phyloP scores from a whole-genome alignment of 805 yeast genomes.

The Wickerhamiella cacticola region DNA sequence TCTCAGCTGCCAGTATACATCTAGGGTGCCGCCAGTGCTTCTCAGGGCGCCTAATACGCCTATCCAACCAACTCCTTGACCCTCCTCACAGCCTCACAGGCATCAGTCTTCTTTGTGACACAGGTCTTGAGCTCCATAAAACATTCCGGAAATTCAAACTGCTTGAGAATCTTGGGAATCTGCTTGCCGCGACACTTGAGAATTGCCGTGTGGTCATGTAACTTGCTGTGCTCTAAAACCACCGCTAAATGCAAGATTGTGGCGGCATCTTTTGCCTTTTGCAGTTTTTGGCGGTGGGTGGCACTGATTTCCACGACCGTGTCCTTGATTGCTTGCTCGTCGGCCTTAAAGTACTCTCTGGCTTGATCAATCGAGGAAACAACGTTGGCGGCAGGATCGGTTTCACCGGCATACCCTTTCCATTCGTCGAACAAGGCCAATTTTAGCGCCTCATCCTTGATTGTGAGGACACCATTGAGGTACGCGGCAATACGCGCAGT shows the following conservation, averaged over 20 bases:
- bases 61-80: not conserved
- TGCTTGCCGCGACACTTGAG: slow-evolving; percentile 24
- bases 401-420: slow-evolving; percentile 20
- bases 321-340: not conserved
- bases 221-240: slow-evolving; percentile 18
- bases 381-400: slow-evolving; percentile 4
- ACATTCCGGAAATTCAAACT: slow-evolving; percentile 18
- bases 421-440: slow-evolving; percentile 19
- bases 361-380: slow-evolving; percentile 7
- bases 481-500: slow-evolving; percentile 20
- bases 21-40: too few species aligned
- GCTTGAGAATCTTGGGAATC: slow-evolving; percentile 25
- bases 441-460: slow-evolving; percentile 8
- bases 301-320: slow-evolving; percentile 14
- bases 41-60: too few species aligned
- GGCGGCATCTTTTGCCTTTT: slow-evolving; percentile 21
- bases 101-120: slow-evolving; percentile 4
- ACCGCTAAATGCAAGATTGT: slow-evolving; percentile 24
- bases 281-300: slow-evolving; percentile 14
- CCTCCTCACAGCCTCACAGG: not conserved
- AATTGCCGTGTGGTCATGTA: slow-evolving; percentile 16
- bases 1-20: too few species aligned
- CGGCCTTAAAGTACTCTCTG: slow-evolving; percentile 1
- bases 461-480: slow-evolving; percentile 18
- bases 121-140: slow-evolving; percentile 19